These are phyloP conservation scores for Gentiana dahurica DNA, from an alignment of 257 asterid genomes.

Conservation along the genomic window DNA sequence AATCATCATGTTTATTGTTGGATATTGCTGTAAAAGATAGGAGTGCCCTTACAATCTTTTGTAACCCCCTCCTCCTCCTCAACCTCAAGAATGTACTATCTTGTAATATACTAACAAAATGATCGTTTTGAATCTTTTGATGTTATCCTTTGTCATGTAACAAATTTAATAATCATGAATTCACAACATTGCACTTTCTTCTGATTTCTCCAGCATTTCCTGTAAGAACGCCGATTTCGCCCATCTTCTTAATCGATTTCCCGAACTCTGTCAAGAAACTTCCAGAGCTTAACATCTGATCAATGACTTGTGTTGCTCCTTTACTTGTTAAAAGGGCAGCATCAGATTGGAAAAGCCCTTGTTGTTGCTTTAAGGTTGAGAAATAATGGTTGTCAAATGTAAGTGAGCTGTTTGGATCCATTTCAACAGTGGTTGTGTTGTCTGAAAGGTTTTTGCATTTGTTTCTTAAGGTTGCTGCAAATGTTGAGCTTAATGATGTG, in stretches of 20 bases:
- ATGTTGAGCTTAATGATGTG: conserved; percentile 11
- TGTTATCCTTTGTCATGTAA: background rate
- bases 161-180: background rate
- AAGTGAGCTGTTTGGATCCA: conserved; percentile 34
- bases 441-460: conserved; percentile 19
- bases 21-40: too few species aligned
- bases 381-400: conserved; percentile 31
- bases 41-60: too few species aligned
- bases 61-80: too few species aligned
- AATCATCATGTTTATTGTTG: background rate
- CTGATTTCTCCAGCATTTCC: conserved; percentile 13
- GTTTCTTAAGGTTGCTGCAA: conserved; percentile 9
- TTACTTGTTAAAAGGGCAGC: conserved; percentile 35
- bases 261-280: conserved; percentile 22
- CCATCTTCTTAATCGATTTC: conserved; percentile 25
- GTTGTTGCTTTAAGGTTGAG: conserved; percentile 13
- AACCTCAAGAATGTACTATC: background rate
- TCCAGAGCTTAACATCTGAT: conserved; percentile 10
- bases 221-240: conserved; percentile 16
- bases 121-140: too few species aligned
- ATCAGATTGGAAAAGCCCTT: conserved; percentile 45
- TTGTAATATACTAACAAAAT: background rate
- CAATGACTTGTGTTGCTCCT: conserved; percentile 14
- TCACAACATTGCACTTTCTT: conserved; percentile 16
- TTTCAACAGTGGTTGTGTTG: conserved; percentile 24